A percentile compares a stretch with the other conserved stretches of the same genome.
These are phyloP conservation scores for Fusarium sp. DNA, from an alignment of 2,329 filamentous ascomycete species.

Conservation along the genomic window DNA sequence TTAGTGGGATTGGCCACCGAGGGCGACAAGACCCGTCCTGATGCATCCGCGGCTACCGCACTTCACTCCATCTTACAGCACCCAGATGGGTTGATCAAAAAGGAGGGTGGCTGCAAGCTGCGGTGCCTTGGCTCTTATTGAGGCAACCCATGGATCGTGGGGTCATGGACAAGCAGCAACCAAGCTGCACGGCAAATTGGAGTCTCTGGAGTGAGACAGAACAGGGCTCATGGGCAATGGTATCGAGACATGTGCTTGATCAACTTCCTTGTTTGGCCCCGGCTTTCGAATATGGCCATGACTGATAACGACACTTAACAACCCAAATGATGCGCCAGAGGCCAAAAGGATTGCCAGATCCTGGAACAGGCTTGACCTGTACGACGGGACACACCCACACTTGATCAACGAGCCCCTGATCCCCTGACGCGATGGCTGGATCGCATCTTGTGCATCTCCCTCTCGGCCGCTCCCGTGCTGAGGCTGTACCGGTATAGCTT, in stretches of 20 bases:
- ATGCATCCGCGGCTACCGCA: conserved; percentile 37
- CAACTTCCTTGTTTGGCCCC: conserved; percentile 12
- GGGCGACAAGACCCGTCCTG: conserved; percentile 34
- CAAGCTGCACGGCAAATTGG: conserved; percentile 36
- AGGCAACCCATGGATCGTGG: neutral
- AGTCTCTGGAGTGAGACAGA: conserved; percentile 37
- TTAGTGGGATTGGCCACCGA: conserved; percentile 40
- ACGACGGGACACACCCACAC: conserved; percentile 35
- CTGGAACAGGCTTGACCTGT: conserved; percentile 36
- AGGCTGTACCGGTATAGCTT: conserved; percentile 29
- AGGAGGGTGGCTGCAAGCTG: conserved; percentile 21
- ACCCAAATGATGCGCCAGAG: conserved; percentile 19
- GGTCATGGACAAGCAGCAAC: conserved; percentile 21
- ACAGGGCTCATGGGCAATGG: conserved; percentile 26
- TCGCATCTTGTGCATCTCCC: conserved; percentile 41
- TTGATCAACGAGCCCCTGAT: conserved; percentile 26
- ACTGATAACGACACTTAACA: conserved; percentile 10
- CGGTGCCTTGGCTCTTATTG: neutral
- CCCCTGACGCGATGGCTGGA: conserved; percentile 39
- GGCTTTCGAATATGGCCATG: neutral
- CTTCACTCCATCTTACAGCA: conserved; percentile 29
- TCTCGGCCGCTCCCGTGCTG: conserved; percentile 40
- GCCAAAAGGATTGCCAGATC: conserved; percentile 33
- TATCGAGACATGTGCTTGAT: conserved; percentile 27
- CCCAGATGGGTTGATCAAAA: conserved; percentile 17